A percentile compares a stretch with the other conserved stretches of the same genome.
phyloP scores from a whole-genome alignment of 2,329 filamentous ascomycete species.

The Talaromyces verruculosus region DNA sequence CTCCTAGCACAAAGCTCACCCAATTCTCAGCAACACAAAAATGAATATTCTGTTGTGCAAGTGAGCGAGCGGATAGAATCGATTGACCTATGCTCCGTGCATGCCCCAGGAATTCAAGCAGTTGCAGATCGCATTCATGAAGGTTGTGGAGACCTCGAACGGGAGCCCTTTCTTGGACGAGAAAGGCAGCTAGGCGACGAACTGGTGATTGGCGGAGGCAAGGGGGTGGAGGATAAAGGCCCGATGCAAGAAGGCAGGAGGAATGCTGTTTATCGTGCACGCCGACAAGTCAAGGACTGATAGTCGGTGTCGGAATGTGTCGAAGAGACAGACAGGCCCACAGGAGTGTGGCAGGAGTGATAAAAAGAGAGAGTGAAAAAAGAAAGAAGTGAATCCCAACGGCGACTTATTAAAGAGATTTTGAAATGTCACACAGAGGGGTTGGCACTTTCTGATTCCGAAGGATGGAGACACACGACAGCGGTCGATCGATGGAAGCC shows the following conservation, averaged over 20 bases:
- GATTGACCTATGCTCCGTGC: conserved; percentile 43
- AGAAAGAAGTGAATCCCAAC: conserved; percentile 24
- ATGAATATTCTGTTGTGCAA: conserved; percentile 12
- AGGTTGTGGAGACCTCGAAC: conserved; percentile 29
- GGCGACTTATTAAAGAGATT: conserved; percentile 7
- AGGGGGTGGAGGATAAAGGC: conserved; percentile 29
- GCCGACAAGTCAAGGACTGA: conserved; percentile 30
- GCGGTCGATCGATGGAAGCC: not conserved
- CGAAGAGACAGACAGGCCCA: conserved; percentile 12
- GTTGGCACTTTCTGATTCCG: conserved; percentile 8
- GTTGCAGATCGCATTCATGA: conserved; percentile 40
- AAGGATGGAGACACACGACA: conserved; percentile 6
- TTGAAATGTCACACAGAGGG: conserved; percentile 17
- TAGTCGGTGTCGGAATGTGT: conserved; percentile 18
- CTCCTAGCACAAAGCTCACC: conserved; percentile 7
- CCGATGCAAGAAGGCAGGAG: conserved; percentile 24
- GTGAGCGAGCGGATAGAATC: conserved; percentile 24
- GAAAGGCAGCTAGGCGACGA: conserved; percentile 29
- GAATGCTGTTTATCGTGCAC: conserved; percentile 35
- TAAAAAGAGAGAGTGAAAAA: conserved; percentile 12
- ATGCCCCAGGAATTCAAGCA: conserved; percentile 43
- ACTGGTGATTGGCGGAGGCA: conserved; percentile 36
- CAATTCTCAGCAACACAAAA: conserved; percentile 5
- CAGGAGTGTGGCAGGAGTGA: conserved; percentile 17
- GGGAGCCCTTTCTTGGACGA: conserved; percentile 11